These are phyloP conservation scores for Hirsutella minnesotensis DNA, from an alignment of 2,329 filamentous ascomycete species.

Conservation along the genomic window DNA sequence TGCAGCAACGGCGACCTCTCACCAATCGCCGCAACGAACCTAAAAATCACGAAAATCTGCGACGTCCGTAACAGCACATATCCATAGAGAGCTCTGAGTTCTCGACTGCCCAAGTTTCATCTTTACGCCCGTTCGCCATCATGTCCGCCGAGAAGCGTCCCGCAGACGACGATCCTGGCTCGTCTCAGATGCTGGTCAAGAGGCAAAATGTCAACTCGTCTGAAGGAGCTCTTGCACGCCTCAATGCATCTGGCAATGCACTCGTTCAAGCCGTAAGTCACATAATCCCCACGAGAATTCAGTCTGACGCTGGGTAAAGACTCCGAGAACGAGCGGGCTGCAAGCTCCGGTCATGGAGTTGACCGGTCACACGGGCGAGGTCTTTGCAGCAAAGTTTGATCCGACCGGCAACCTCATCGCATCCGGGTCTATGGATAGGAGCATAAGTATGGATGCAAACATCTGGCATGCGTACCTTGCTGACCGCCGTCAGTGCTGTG, in stretches of 20 bases:
- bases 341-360: constrained; percentile 93
- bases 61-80: not conserved
- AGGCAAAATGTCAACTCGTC: constrained; percentile 58
- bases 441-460: constrained; percentile 53
- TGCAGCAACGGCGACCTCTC: not conserved
- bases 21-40: not conserved
- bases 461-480: constrained; percentile 1
- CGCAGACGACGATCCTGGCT: constrained; percentile 71
- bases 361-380: constrained; percentile 69
- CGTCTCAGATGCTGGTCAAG: constrained; percentile 76
- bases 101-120: not conserved
- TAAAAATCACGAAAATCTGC: not conserved
- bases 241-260: constrained; percentile 36
- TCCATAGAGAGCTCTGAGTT: not conserved
- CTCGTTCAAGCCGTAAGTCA: constrained; percentile 38
- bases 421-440: constrained; percentile 89
- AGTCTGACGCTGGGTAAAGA: constrained; percentile 34
- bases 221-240: constrained; percentile 34
- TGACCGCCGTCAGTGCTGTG: constrained; percentile 58
- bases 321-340: constrained; percentile 67
- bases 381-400: constrained; percentile 86
- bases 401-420: constrained; percentile 80
- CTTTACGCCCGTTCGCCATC: constrained; percentile 4
- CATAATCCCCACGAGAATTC: not conserved
- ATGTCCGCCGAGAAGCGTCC: constrained; percentile 93